Percentiles rank a stretch among this genome's conserved stretches.
These are phyloP conservation scores for Sporopachydermia lactativora DNA, from an alignment of 805 yeast genomes.

Conservation along the genomic window DNA sequence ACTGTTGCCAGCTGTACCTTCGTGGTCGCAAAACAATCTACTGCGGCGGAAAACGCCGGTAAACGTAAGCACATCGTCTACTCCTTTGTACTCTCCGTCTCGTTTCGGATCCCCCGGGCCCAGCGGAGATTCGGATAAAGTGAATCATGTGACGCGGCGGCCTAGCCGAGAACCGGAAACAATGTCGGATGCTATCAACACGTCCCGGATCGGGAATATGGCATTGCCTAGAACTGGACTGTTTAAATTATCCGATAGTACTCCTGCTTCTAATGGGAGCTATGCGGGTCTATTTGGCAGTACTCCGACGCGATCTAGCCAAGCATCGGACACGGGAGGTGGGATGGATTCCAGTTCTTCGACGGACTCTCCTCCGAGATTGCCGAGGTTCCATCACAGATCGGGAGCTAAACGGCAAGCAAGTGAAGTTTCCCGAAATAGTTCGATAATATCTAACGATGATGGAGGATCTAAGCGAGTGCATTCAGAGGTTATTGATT, in stretches of 20 bases:
- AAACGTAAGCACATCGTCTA: too few species aligned
- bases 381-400: slow-evolving; percentile 1
- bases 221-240: background rate
- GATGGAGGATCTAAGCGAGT: slow-evolving; percentile 7
- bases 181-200: background rate
- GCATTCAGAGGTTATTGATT: slow-evolving; percentile 15
- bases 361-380: background rate
- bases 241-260: background rate
- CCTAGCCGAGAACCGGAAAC: background rate
- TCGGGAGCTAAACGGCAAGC: background rate
- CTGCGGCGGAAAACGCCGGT: background rate
- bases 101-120: background rate
- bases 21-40: background rate
- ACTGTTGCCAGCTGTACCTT: background rate
- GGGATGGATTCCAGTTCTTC: background rate
- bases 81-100: background rate
- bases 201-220: background rate
- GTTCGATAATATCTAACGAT: background rate
- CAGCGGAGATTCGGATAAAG: background rate
- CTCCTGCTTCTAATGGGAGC: background rate
- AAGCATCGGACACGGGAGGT: background rate
- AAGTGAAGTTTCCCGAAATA: background rate
- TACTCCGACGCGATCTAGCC: background rate
- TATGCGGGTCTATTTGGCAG: background rate
- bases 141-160: background rate